Evolutionary conservation across 1,284 basidiomycete genomes (phyloP).

Genomic region (Dichomitus squalens): DNA sequence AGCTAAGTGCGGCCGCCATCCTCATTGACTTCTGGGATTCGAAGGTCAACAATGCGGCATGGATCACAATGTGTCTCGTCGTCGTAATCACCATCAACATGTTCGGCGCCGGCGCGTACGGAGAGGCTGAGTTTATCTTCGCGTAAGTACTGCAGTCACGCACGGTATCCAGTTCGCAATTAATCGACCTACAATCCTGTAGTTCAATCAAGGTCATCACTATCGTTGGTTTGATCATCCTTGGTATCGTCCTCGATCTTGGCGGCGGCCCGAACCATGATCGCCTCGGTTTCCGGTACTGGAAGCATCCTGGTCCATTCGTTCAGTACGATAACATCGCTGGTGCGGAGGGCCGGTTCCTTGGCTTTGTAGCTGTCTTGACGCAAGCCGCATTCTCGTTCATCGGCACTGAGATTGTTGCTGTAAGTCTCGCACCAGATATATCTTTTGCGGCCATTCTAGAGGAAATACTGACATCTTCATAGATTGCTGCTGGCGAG

Average conservation of each 20-base stretch:
- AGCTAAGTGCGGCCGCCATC: slow-evolving; percentile 66
- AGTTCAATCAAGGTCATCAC: slow-evolving; percentile 64
- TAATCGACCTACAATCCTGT: not conserved
- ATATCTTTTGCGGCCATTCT: slow-evolving; percentile 9
- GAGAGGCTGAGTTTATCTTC: slow-evolving; percentile 60
- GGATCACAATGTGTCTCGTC: slow-evolving; percentile 65
- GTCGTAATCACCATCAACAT: slow-evolving; percentile 71
- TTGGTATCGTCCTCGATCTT: slow-evolving; percentile 60
- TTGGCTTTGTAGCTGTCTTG: slow-evolving; percentile 56
- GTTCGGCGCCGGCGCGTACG: slow-evolving; percentile 50
- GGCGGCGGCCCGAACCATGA: slow-evolving; percentile 61
- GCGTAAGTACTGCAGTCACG: slow-evolving; percentile 34
- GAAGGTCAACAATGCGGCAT: slow-evolving; percentile 55
- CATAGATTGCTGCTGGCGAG: slow-evolving; percentile 75
- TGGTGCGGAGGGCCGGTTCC: slow-evolving; percentile 54
- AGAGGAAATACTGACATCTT: not conserved
- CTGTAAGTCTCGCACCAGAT: slow-evolving; percentile 48
- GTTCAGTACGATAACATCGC: slow-evolving; percentile 43
- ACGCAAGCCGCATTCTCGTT: slow-evolving; percentile 73
- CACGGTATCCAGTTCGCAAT: not conserved
- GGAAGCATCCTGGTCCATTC: slow-evolving; percentile 61
- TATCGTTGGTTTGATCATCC: slow-evolving; percentile 51
- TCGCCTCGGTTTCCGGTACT: slow-evolving; percentile 52
- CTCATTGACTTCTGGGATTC: slow-evolving; percentile 65
- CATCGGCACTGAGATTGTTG: slow-evolving; percentile 78